These are phyloP conservation scores for Globisporangium spinosum DNA, from an alignment of 352 stramenopile genomes.

Conservation along the genomic window DNA sequence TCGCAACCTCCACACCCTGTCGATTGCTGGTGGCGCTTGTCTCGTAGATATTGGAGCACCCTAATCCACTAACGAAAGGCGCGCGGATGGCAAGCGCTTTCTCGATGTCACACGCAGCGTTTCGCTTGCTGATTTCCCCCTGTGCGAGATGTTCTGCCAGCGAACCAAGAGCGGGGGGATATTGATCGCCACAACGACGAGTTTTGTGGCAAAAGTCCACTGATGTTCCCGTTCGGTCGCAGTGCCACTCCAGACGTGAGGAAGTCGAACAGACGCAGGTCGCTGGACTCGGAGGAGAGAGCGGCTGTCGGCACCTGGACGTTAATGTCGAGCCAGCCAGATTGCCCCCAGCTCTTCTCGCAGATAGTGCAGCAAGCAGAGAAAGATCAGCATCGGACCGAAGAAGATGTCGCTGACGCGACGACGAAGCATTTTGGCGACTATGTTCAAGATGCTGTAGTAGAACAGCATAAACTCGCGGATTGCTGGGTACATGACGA, in stretches of 20 bases:
- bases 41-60: constrained; percentile 9
- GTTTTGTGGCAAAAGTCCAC: constrained; percentile 9
- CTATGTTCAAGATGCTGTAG: constrained; percentile 28
- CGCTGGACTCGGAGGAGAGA: constrained; percentile 14
- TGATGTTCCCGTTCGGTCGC: constrained; percentile 16
- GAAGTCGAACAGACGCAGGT: constrained; percentile 7
- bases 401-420: constrained; percentile 24
- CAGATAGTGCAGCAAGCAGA: constrained; percentile 23
- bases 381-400: constrained; percentile 18
- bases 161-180: constrained; percentile 14
- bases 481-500: constrained; percentile 26
- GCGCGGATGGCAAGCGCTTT: constrained; percentile 16
- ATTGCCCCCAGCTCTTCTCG: constrained; percentile 9
- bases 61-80: constrained; percentile 12
- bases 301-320: neutral
- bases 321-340: constrained; percentile 12
- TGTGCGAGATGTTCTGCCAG: constrained; percentile 11
- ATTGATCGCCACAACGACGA: constrained; percentile 14
- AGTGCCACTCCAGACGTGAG: constrained; percentile 9
- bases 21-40: neutral
- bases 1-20: neutral
- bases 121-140: neutral
- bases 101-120: constrained; percentile 9
- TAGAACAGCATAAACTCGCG: constrained; percentile 22
- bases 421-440: constrained; percentile 17